Conservation (phyloP, 345 rosid genomes). For the Pseudoturritis turrita region DNA sequence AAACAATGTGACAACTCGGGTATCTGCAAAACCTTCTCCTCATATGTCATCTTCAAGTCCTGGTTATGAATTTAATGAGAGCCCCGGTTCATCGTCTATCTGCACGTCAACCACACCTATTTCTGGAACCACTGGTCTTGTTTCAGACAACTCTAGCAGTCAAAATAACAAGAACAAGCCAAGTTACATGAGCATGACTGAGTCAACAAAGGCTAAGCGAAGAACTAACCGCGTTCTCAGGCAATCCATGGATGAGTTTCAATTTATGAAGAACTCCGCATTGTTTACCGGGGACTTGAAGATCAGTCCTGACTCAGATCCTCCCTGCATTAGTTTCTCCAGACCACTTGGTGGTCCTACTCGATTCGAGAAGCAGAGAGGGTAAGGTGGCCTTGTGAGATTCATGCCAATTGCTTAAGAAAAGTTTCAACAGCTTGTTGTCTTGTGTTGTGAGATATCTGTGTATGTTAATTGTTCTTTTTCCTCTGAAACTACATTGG, state of each 20-base stretch:
- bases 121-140: slow-evolving; percentile 53
- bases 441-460: slow-evolving; percentile 28
- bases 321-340: slow-evolving; percentile 42
- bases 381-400: slow-evolving; percentile 25
- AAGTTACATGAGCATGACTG: slow-evolving; percentile 79
- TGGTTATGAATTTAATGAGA: slow-evolving; percentile 72
- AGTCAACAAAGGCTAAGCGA: slow-evolving; percentile 83
- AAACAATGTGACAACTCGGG: slow-evolving; percentile 75
- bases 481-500: slow-evolving; percentile 20
- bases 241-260: slow-evolving; percentile 92
- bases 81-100: slow-evolving; percentile 72
- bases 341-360: slow-evolving; percentile 45
- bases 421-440: slow-evolving; percentile 53
- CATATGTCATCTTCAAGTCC: slow-evolving; percentile 62
- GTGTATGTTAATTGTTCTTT: slow-evolving; percentile 25
- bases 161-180: slow-evolving; percentile 41
- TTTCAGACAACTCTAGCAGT: slow-evolving; percentile 46
- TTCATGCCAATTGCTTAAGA: slow-evolving; percentile 11
- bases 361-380: slow-evolving; percentile 37
- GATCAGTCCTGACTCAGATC: slow-evolving; percentile 39
- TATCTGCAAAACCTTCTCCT: slow-evolving; percentile 61
- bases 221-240: slow-evolving; percentile 49
- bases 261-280: slow-evolving; percentile 55
- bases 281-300: slow-evolving; percentile 42
- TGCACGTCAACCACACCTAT: slow-evolving; percentile 68